Evolutionary conservation across 1,284 basidiomycete genomes (phyloP).

Genomic region (Sanguinoderma infundibulare): DNA sequence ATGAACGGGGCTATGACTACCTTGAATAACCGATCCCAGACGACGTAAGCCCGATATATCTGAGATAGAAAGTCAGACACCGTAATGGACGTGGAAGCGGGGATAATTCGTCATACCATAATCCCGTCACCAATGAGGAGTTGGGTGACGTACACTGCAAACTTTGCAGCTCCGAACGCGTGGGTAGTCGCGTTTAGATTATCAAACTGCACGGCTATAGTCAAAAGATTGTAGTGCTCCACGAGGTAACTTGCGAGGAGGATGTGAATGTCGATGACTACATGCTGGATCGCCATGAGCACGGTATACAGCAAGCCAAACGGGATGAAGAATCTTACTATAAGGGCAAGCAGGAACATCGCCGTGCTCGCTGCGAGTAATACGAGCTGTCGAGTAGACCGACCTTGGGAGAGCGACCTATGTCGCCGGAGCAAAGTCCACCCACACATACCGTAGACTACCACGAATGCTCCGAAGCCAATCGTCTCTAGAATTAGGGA

Average conservation of each 20-base stretch:
- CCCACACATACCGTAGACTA: slow-evolving; percentile 15
- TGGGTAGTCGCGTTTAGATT: slow-evolving; percentile 3
- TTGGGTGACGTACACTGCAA: slow-evolving; percentile 11
- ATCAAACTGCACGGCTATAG: neutral
- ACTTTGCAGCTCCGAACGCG: slow-evolving; percentile 8
- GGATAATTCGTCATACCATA: slow-evolving; percentile 2
- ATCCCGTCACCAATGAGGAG: slow-evolving; percentile 16
- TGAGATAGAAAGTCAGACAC: neutral
- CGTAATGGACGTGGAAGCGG: too few relatives aligned
- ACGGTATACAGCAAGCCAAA: too few relatives aligned
- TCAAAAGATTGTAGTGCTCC: neutral
- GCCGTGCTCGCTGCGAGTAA: slow-evolving; percentile 10
- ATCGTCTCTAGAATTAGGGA: slow-evolving; percentile 14
- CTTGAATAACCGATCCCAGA: slow-evolving; percentile 8
- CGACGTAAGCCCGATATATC: slow-evolving; percentile 14
- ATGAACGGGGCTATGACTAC: slow-evolving; percentile 2
- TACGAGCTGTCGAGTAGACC: neutral
- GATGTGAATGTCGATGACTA: slow-evolving; percentile 11
- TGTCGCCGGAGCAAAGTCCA: slow-evolving; percentile 17
- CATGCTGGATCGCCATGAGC: neutral
- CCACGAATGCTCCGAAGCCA: slow-evolving; percentile 14
- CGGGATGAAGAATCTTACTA: too few relatives aligned
- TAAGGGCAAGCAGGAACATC: slow-evolving; percentile 15
- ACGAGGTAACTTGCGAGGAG: slow-evolving; percentile 8
- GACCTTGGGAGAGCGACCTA: neutral